These are phyloP conservation scores for Talaromyces adpressus DNA, from an alignment of 495 filamentous ascomycete genomes.

Conservation along the genomic window DNA sequence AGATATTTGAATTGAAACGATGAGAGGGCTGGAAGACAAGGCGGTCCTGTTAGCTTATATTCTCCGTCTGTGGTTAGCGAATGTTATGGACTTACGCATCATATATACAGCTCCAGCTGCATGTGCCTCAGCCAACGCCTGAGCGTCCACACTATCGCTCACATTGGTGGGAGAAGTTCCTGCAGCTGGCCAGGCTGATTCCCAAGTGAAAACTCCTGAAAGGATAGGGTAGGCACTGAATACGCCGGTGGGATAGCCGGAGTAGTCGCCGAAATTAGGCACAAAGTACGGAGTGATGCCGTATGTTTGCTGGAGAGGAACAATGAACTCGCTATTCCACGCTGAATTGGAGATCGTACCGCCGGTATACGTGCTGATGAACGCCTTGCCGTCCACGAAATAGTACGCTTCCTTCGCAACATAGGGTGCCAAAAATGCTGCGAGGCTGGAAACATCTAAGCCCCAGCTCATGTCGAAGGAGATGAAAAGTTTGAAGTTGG, in stretches of 20 bases:
- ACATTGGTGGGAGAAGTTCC: not conserved
- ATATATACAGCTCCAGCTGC: conserved; percentile 20
- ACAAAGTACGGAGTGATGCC: conserved; percentile 15
- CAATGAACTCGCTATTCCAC: conserved; percentile 9
- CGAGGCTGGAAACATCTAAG: conserved; percentile 3
- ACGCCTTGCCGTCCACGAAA: conserved; percentile 3
- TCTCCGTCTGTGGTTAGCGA: not conserved
- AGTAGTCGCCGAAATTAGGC: conserved; percentile 16
- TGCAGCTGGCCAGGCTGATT: conserved; percentile 22
- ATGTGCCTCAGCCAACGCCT: conserved; percentile 14
- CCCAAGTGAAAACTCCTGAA: conserved; percentile 28
- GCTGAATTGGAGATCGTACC: conserved; percentile 8
- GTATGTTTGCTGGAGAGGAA: conserved; percentile 6
- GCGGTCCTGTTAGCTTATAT: not conserved
- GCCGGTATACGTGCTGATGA: conserved; percentile 10
- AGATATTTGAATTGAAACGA: conserved; percentile 37
- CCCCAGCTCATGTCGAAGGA: conserved; percentile 18
- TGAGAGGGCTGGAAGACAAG: conserved; percentile 18
- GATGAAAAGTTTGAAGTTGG: conserved; percentile 21
- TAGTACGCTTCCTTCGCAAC: not conserved
- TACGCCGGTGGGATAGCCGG: conserved; percentile 14
- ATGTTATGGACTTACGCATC: conserved; percentile 19
- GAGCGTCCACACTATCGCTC: conserved; percentile 16
- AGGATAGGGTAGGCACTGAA: conserved; percentile 9
- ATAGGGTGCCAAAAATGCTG: not conserved